A percentile compares a stretch with the other conserved stretches of the same genome.
Conservation (phyloP, 192 early-diverging fungal species). For the Chytriomyces sp. region DNA sequence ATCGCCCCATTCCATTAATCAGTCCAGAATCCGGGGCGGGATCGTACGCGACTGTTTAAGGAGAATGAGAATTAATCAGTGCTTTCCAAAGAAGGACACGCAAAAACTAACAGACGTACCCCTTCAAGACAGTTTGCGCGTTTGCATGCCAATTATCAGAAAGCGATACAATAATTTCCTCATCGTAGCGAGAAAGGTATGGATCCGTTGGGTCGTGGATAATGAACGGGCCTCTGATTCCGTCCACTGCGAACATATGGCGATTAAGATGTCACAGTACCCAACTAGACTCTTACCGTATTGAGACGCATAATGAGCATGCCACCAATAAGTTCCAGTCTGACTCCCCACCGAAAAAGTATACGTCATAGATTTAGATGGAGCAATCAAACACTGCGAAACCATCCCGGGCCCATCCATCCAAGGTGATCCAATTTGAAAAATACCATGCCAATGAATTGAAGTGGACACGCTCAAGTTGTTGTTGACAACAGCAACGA, state of each 20-base stretch:
- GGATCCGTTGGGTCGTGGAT: constrained; percentile 62
- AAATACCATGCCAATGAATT: constrained; percentile 73
- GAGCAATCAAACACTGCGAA: neutral
- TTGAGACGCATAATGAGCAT: neutral
- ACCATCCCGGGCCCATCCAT: constrained; percentile 67
- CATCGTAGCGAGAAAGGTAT: constrained; percentile 54
- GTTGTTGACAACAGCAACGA: constrained; percentile 38
- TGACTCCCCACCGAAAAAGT: constrained; percentile 61
- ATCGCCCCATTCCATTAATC: constrained; percentile 48
- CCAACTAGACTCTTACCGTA: neutral
- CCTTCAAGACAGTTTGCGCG: constrained; percentile 58
- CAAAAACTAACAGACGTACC: constrained; percentile 46
- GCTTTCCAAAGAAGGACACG: neutral
- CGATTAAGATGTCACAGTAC: too few relatives aligned
- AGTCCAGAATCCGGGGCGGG: constrained; percentile 73
- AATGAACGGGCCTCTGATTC: constrained; percentile 42
- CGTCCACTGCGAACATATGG: neutral
- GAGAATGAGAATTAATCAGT: neutral
- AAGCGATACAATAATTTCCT: constrained; percentile 58
- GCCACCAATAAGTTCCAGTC: constrained; percentile 80
- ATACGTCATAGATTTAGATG: constrained; percentile 58
- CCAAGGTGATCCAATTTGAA: constrained; percentile 71
- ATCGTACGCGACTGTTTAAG: constrained; percentile 43
- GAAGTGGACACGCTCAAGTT: constrained; percentile 38
- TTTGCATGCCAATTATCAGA: constrained; percentile 65